These are phyloP conservation scores for Paraconiothyrium brasiliense DNA, from an alignment of 2,329 filamentous ascomycete species.

Conservation along the genomic window DNA sequence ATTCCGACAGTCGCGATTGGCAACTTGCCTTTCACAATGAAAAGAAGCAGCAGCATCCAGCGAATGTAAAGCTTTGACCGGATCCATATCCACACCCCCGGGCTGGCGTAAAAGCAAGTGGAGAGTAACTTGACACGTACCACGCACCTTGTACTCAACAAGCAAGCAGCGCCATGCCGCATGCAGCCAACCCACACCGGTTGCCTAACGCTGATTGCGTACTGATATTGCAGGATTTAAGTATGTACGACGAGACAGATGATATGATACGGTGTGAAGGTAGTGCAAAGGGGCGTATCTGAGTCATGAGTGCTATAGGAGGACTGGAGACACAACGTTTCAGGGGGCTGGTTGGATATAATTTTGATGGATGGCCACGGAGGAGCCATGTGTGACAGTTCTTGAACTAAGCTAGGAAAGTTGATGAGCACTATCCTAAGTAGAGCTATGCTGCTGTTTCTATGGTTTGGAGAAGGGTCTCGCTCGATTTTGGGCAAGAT, in stretches of 20 bases:
- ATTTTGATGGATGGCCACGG: conserved; percentile 13
- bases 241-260: not conserved
- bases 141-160: conserved; percentile 24
- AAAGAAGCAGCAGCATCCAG: not conserved
- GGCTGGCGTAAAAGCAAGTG: conserved; percentile 12
- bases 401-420: not conserved
- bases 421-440: not conserved
- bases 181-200: conserved; percentile 13
- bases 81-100: conserved; percentile 4
- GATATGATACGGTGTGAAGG: not conserved
- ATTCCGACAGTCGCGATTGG: not conserved
- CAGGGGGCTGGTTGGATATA: conserved; percentile 20
- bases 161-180: conserved; percentile 17
- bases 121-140: conserved; percentile 25
- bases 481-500: not conserved
- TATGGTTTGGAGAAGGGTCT: conserved; percentile 9
- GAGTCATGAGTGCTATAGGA: conserved; percentile 1
- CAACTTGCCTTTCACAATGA: not conserved
- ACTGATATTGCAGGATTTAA: conserved; percentile 2
- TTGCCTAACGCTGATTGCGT: conserved; percentile 3
- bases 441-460: conserved; percentile 6
- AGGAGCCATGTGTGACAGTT: conserved; percentile 2
- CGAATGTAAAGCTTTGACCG: not conserved
- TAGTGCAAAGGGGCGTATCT: not conserved
- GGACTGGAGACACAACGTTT: conserved; percentile 11